Evolutionary conservation across 2,329 filamentous ascomycete species (phyloP).

Genomic region (Aspergillus calidoustus): DNA sequence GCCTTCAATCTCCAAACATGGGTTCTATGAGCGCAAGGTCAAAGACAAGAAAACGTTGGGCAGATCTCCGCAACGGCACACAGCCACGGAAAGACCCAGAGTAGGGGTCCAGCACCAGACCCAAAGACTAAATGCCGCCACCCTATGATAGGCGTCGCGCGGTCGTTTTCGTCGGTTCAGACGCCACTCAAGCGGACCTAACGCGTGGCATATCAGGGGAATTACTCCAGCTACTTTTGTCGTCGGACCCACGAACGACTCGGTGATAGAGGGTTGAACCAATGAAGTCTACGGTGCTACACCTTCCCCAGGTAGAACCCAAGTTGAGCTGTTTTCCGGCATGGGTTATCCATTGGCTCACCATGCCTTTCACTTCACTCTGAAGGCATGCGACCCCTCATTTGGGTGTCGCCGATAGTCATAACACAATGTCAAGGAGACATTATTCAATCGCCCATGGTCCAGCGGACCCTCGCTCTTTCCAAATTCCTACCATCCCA

Average conservation of each 20-base stretch:
- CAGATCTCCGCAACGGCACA: neutral
- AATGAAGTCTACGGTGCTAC: neutral
- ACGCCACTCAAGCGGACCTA: neutral
- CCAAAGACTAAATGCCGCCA: neutral
- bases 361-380: neutral
- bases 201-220: conserved; percentile 1
- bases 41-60: neutral
- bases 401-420: neutral
- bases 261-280: neutral
- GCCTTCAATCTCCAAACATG: neutral
- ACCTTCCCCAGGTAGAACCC: neutral
- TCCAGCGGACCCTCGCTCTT: neutral
- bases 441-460: neutral
- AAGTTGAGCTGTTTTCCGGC: neutral
- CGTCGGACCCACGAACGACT: neutral
- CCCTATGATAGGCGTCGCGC: neutral
- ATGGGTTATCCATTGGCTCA: neutral
- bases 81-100: neutral
- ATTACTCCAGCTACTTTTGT: no score
- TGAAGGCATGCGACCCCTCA: neutral
- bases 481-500: neutral
- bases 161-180: neutral
- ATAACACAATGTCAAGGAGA: neutral
- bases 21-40: no score
- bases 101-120: neutral